Percentiles rank a stretch among this genome's conserved stretches.
Evolutionary conservation across 495 filamentous ascomycete species (phyloP).

Genomic region (Pyrenula aspistea): DNA sequence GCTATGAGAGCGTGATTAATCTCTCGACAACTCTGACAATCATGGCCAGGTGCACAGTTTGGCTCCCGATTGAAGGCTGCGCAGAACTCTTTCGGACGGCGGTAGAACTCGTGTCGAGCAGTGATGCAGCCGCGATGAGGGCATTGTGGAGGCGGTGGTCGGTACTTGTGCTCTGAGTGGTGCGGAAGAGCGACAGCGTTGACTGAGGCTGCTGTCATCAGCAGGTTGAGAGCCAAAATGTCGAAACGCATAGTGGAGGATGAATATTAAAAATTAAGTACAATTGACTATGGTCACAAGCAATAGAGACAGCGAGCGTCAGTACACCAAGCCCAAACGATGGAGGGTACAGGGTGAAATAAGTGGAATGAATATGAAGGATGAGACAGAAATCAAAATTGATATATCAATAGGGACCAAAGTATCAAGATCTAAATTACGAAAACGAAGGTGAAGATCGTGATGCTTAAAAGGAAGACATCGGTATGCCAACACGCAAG

Average conservation of each 20-base stretch:
- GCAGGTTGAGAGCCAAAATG: neutral
- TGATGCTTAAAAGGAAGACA: neutral
- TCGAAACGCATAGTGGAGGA: neutral
- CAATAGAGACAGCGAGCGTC: neutral
- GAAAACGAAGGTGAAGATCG: neutral
- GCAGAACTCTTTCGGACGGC: neutral
- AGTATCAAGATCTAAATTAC: neutral
- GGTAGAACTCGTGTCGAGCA: neutral
- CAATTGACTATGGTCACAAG: neutral
- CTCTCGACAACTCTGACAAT: neutral
- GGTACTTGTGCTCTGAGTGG: neutral
- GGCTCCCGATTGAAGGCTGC: neutral
- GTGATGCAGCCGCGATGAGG: neutral
- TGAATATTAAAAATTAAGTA: neutral
- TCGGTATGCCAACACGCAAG: too few species aligned
- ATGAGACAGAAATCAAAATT: neutral
- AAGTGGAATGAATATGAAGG: neutral
- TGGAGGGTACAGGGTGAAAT: neutral
- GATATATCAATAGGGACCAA: neutral
- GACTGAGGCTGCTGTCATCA: neutral
- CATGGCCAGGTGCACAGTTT: neutral
- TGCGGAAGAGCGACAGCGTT: neutral
- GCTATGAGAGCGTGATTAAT: neutral
- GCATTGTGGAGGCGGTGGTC: neutral
- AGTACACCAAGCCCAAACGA: neutral